Evolutionary conservation across 2,329 filamentous ascomycete species (phyloP), one percentile per base, ranked within the genome.

Genomic region (Neofusicoccum laricinum): DNA sequence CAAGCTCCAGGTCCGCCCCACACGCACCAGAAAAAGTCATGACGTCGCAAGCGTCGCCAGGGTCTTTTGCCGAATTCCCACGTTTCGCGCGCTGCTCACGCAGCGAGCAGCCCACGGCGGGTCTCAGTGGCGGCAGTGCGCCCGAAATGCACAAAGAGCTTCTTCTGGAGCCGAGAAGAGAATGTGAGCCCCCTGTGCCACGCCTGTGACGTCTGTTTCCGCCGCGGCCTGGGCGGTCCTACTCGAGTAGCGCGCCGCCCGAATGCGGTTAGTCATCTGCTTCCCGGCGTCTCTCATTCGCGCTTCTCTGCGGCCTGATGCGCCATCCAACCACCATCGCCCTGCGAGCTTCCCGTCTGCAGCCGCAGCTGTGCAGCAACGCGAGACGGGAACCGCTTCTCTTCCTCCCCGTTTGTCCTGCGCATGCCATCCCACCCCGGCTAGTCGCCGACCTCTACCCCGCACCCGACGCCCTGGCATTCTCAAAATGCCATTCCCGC

Each of bases 401-500:
- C 25, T 34, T 34, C 25, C 25, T 30, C 25, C 15, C 41, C 30
- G 15, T 17, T 15, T 4, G 36, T 41, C 25, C 46, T 21, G 46
- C 36, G 7, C 48, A 45, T 34, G 25, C 34, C 46, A 62, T 32
- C 19, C n/a, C 21, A 19, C 32, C 17, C 15, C 45, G 12, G 21
- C 46, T 14, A 40, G 17, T 32, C 32, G 34, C 14, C 34, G 49
- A 7, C 19, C 36, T 17, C 34, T 34, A 21, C 38, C 38, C 38
- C 38, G 34, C 46, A 50, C 58, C 58, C 38, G 2, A 10, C 36
- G 7, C 30, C 19, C 17, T 17, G n/a, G 17, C 14, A 36, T 41
- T 32, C 36, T 63, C 25, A 63, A 46, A 63, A 63, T 17, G 43
- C 63, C 63, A 64, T 61, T n/a, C 63, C 63, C 48, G 46, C 6